Evolutionary conservation across 352 stramenopile genomes (phyloP), one percentile per base, ranked within the genome.

Genomic region (Pythium volutum): DNA sequence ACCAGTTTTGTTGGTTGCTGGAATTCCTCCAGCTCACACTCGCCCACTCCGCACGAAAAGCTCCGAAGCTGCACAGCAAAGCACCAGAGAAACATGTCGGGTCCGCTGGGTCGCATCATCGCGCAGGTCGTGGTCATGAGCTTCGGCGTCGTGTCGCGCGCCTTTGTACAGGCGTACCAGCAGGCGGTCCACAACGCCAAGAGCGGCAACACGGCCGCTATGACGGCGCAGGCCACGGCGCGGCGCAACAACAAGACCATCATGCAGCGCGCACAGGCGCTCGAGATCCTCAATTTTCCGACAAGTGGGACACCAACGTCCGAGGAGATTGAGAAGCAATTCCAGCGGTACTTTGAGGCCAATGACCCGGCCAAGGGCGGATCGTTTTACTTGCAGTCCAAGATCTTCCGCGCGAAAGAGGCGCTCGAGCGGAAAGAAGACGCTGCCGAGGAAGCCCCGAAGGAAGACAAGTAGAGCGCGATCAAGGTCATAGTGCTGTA

Each of bases 321-420:
- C 16, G 80, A 88, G 39, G 79, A 93, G 50, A 71, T 93, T 36
- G 54, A 90, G 51, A 92, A 95, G 73, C 85, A 93, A 68, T 96
- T 93, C 58, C 83, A 87, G 68, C 73, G 79, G 56, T 92, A 93
- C 60, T 95, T 94, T 47, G 83, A 96, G 63, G 79, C 84, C 12
- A 97, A 97, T 63, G 88, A 97, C 62, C 89, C 90, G 12, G 74
- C 76, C 43, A 96, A 95, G 62, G 90, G 89, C 33, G 90, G 90
- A 27, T 97, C 89, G 33, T 97, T 97, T 70, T 97, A 97, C 67
- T 56, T 97, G 45, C 90, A 97, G 71, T 96, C 87, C 55, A 97
- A 97, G 76, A 93, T 97, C 64, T 97, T 82, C 70, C 77, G 89
- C 47, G 89, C 90, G 14, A 95, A 94, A 66, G 90, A 97, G 74